Conservation (phyloP, 1,284 basidiomycete species). For the Boletus hoseneyae region DNA sequence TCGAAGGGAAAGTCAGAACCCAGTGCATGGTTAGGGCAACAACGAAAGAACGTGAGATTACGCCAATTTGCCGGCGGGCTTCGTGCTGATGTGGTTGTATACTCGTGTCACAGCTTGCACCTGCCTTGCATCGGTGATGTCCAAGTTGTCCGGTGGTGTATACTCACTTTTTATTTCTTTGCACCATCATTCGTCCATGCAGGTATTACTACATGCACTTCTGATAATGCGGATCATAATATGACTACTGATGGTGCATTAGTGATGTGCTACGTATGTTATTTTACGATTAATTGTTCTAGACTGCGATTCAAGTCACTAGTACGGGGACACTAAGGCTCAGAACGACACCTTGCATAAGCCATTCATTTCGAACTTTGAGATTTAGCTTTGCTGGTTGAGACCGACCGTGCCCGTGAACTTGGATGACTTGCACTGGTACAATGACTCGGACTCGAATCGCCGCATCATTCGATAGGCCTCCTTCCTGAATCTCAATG, state of each 20-base stretch:
- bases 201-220: constrained; percentile 6
- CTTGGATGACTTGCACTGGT: too few relatives aligned
- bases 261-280: constrained; percentile 6
- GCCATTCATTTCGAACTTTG: too few relatives aligned
- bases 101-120: constrained; percentile 24
- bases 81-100: constrained; percentile 5
- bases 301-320: not conserved
- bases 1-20: constrained; percentile 41
- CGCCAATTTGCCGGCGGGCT: not conserved
- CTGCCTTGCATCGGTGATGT: constrained; percentile 25
- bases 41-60: constrained; percentile 48
- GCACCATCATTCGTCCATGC: constrained; percentile 1
- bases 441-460: too few relatives aligned
- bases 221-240: constrained; percentile 10
- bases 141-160: not conserved
- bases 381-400: too few relatives aligned
- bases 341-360: too few relatives aligned
- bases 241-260: not conserved
- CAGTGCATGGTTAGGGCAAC: constrained; percentile 59
- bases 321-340: too few relatives aligned
- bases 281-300: constrained; percentile 1
- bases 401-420: too few relatives aligned
- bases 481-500: not conserved
- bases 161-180: not conserved
- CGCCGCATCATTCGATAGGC: not conserved